These are phyloP conservation scores for Penicillium simplicissimum DNA, from an alignment of 495 filamentous ascomycete genomes.

Conservation along the genomic window DNA sequence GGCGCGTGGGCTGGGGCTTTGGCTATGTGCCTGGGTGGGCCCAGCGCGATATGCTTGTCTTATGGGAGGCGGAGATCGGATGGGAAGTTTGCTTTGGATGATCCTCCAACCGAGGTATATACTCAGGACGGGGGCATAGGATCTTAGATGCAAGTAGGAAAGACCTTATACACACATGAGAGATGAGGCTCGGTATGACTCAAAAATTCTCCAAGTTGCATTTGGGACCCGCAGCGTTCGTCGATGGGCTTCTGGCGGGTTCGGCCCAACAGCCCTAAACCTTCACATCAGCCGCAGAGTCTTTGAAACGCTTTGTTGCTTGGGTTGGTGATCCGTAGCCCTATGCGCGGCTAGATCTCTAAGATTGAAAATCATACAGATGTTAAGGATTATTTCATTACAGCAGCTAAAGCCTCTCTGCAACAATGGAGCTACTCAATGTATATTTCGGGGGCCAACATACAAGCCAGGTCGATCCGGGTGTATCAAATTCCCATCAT, in stretches of 20 bases:
- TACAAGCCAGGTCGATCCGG: constrained; percentile 15
- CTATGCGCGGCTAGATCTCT: neutral
- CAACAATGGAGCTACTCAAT: constrained; percentile 9
- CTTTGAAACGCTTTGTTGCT: no score
- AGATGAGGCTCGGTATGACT: constrained; percentile 11
- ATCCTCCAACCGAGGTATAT: no score
- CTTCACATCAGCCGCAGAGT: no score
- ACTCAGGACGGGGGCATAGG: neutral
- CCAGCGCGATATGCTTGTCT: constrained; percentile 1
- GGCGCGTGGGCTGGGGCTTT: neutral
- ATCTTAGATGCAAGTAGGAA: neutral
- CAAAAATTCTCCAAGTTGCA: neutral
- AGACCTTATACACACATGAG: neutral
- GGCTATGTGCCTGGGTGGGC: neutral
- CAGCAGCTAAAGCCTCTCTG: constrained; percentile 3
- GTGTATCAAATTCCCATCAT: constrained; percentile 15
- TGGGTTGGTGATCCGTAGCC: neutral
- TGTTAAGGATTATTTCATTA: neutral
- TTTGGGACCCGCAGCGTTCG: neutral
- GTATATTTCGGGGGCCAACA: constrained; percentile 13
- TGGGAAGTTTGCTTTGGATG: neutral
- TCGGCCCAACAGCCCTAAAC: neutral
- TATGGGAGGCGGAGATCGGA: neutral
- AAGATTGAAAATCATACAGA: neutral
- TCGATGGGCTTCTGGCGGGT: constrained; percentile 10